These are phyloP conservation scores for Massarina eburnea DNA, from an alignment of 2,329 filamentous ascomycete genomes.

Conservation along the genomic window DNA sequence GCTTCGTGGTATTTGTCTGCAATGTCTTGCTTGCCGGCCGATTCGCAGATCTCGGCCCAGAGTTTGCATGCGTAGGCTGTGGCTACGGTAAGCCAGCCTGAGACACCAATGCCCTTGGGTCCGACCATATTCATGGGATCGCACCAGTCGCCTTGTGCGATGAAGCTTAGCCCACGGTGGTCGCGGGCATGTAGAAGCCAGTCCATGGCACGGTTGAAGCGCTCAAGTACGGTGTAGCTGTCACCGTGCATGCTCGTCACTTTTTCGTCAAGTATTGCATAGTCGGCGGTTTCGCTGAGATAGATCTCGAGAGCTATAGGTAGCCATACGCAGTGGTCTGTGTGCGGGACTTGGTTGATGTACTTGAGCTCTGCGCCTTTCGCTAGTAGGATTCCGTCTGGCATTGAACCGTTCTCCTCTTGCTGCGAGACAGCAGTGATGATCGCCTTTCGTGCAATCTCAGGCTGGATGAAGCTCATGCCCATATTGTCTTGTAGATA, in stretches of 20 bases:
- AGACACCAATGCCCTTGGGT: slow-evolving; percentile 59
- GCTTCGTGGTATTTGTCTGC: slow-evolving; percentile 51
- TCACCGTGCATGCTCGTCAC: slow-evolving; percentile 49
- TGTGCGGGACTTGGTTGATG: slow-evolving; percentile 63
- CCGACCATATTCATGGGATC: slow-evolving; percentile 66
- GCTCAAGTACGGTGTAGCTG: slow-evolving; percentile 55
- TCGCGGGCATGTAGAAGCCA: slow-evolving; percentile 57
- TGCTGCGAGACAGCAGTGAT: slow-evolving; percentile 56
- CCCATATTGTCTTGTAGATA: slow-evolving; percentile 64
- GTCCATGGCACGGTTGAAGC: slow-evolving; percentile 60
- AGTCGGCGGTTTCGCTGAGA: slow-evolving; percentile 58
- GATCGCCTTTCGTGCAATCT: slow-evolving; percentile 53
- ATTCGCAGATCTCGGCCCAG: slow-evolving; percentile 57
- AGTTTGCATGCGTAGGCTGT: slow-evolving; percentile 57
- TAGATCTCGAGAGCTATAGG: slow-evolving; percentile 59
- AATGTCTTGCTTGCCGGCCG: slow-evolving; percentile 43
- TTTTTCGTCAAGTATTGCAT: slow-evolving; percentile 50
- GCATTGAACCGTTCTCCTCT: slow-evolving; percentile 58
- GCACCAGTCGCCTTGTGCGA: slow-evolving; percentile 63
- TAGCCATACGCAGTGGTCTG: slow-evolving; percentile 62
- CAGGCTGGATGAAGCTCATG: slow-evolving; percentile 59
- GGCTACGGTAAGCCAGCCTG: slow-evolving; percentile 60
- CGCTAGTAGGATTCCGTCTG: slow-evolving; percentile 57
- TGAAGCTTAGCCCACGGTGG: slow-evolving; percentile 57
- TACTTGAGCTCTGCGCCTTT: slow-evolving; percentile 61